Evolutionary conservation across 495 filamentous ascomycete genomes (phyloP).

Genomic region (Xylaria bambusicola): DNA sequence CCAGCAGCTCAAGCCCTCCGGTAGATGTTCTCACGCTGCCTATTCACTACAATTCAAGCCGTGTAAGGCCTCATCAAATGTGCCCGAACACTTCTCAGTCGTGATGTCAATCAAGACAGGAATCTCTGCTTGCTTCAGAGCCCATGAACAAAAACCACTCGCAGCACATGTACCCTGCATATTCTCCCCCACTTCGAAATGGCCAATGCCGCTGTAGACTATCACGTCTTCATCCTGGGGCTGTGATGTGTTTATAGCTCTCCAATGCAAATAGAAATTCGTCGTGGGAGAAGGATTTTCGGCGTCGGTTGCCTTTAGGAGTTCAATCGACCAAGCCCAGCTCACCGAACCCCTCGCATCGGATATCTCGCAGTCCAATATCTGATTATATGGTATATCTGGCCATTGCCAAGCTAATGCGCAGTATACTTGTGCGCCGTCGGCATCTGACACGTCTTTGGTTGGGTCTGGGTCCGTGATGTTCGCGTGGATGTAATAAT

Average conservation of each 20-base stretch:
- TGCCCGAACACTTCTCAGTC: neutral
- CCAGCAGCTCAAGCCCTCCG: too few species aligned
- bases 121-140: neutral
- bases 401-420: slow-evolving; percentile 2
- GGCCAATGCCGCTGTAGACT: neutral
- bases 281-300: neutral
- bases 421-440: slow-evolving; percentile 9
- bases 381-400: slow-evolving; percentile 5
- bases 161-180: slow-evolving; percentile 1
- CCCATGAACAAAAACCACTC: slow-evolving; percentile 5
- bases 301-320: neutral
- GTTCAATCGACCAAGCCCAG: slow-evolving; percentile 11
- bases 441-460: neutral
- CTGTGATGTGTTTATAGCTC: neutral
- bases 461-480: slow-evolving; percentile 15
- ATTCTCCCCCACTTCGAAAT: slow-evolving; percentile 4
- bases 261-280: slow-evolving; percentile 11
- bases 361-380: neutral
- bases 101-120: neutral
- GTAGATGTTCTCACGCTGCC: neutral
- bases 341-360: neutral
- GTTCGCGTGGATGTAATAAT: slow-evolving; percentile 7
- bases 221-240: neutral
- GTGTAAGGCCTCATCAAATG: slow-evolving; percentile 9
- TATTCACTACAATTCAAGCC: slow-evolving; percentile 3